Evolutionary conservation across 352 stramenopile genomes (phyloP), one percentile per base, ranked within the genome.

Genomic region (Pythium folliculosum): DNA sequence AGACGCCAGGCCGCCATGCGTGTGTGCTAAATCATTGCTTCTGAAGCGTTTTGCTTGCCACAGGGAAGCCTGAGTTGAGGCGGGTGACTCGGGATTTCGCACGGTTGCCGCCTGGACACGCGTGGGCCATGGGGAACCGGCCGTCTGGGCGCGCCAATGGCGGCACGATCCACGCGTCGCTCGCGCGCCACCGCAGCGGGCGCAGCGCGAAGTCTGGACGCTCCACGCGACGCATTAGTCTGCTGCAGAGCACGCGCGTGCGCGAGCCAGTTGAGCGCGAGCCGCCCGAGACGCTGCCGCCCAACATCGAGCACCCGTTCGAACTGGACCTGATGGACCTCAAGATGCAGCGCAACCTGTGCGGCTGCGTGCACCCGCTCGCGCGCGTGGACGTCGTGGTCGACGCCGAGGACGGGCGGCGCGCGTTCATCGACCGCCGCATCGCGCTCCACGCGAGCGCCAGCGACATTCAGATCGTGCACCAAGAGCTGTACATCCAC

Each of bases 321-420:
- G 67, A 69, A 48, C 35, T 73, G 16, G 60, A 56, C 19, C 49
- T 57, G n/a, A 17, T 62, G 5, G 48, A 65, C 35, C 54, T 73
- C 47, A 67, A 65, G 54, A 73, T 73, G 60, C 53, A 68, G 47
- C 67, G 60, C 14, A 73, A 73, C 44, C 54, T 73, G 5, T 73
- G 67, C 21, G 67, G 60, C 12, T 69, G 67, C 38, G 19, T 14
- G 10, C 60, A 69, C 17, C 48, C 67, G 22, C 32, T 63, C 8
- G 40, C 45, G n/a, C 60, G 67, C 10, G 67, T 69, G 7, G 67
- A 73, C 25, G 37, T 73, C 60, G 66, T 72, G 30, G 14, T 50
- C 14, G 48, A 43, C 6, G 47, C 25, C 23, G 23, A 40, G 2
- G 48, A 49, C 8, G 47, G 17, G 23, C 21, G 43, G 49, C 37